Evolutionary conservation across 2,329 filamentous ascomycete species (phyloP), one percentile per base, ranked within the genome.

Genomic region (Aspergillus sp.): DNA sequence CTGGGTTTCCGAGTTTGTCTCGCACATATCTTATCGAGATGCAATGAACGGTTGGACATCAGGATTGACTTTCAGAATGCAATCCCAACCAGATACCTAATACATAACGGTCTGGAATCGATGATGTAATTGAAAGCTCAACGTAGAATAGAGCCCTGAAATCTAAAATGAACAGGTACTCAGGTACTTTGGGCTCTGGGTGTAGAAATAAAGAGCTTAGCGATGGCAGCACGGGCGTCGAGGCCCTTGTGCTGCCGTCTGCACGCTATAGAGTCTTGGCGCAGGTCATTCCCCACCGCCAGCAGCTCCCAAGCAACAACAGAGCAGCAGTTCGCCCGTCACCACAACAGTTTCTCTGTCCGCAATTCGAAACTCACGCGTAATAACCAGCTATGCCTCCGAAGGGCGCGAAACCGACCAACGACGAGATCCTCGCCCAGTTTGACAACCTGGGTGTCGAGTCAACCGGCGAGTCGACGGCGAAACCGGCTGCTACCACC

Each of bases 341-440:
- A 62, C 61, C 63, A 62, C 60, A 53, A 65, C 54, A 66, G 56
- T 55, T 53, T 24, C 42, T 24, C 18, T 30, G 41, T 26, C 15
- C 20, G 15, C 20, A n/a, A 38, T 15, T 34, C 36, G 22, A 53
- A 43, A 53, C 47, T 60, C 50, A 58, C 26, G 26, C 34, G 48
- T 48, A 18, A 18, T 20, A 22, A 17, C 15, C 5, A 56, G 68
- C 57, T 36, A 76, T 74, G 73, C 68, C 68, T 52, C 69, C 72
- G 12, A 76, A 76, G 64, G 63, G 55, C 57, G 58, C 66, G 12
- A 75, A 76, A 66, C 73, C 75, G 5, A 80, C 78, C 7, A 78
- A 72, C 54, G 79, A 80, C 59, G 79, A 81, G 70, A 76, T 81
- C 18, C 71, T 81, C 36, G 79, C 79, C 64, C 77, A 81, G 64